Conservation (phyloP, 2,329 filamentous ascomycete genomes). For the Lachnellula hyalina region DNA sequence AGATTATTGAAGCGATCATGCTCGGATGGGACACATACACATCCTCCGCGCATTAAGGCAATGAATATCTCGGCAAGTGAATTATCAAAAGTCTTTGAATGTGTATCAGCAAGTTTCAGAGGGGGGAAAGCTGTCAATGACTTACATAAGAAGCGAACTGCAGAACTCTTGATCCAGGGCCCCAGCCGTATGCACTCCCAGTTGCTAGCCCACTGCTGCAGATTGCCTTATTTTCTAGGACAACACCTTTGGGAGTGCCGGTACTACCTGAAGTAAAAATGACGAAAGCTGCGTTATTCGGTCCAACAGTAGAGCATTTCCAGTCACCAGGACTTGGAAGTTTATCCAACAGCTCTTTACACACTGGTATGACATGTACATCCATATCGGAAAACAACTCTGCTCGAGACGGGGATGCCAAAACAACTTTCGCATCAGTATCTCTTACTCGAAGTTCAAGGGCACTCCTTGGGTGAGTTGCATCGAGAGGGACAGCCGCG, state of each 20-base stretch:
- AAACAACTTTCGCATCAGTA: slow-evolving; percentile 1
- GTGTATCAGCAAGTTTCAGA: background rate
- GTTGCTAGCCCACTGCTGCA: slow-evolving; percentile 4
- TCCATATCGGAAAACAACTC: background rate
- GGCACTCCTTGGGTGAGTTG: slow-evolving; percentile 26
- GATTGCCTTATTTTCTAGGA: slow-evolving; percentile 11
- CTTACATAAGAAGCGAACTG: slow-evolving; percentile 13
- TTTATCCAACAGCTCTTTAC: background rate
- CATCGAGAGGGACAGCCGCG: slow-evolving; percentile 27
- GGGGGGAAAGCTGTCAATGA: background rate
- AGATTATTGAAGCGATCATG: slow-evolving; percentile 16
- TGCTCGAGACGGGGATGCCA: slow-evolving; percentile 1
- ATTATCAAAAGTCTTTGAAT: slow-evolving; percentile 10
- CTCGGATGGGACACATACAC: slow-evolving; percentile 16
- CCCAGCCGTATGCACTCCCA: slow-evolving; percentile 5
- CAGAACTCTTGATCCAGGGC: slow-evolving; percentile 8
- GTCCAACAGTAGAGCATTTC: background rate
- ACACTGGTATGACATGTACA: background rate
- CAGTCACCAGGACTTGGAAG: background rate
- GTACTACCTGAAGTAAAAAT: slow-evolving; percentile 18
- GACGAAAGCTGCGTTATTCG: slow-evolving; percentile 11
- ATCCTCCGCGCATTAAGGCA: slow-evolving; percentile 12
- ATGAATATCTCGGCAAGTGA: slow-evolving; percentile 14
- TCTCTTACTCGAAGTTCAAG: slow-evolving; percentile 5
- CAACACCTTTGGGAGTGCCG: slow-evolving; percentile 14